Conservation (phyloP, 352 stramenopile species). For the Lagenidium sp. region DNA sequence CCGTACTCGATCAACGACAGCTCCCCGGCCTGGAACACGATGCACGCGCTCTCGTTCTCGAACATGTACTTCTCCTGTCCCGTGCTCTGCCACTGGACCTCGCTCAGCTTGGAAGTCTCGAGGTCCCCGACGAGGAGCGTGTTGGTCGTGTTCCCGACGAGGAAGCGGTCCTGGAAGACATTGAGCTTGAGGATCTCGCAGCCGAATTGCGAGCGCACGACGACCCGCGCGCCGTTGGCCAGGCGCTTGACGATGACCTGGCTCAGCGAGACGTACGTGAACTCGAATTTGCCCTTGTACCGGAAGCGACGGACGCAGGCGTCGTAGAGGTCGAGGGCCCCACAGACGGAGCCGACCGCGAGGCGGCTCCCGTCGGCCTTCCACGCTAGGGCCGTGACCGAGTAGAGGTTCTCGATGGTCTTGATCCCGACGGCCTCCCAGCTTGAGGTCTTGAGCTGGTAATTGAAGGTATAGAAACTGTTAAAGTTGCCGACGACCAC, state of each 20-base stretch:
- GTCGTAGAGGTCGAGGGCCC: slow-evolving; percentile 89
- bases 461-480: slow-evolving; percentile 87
- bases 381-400: slow-evolving; percentile 88
- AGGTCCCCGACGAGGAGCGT: slow-evolving; percentile 90
- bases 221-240: slow-evolving; percentile 72
- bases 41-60: slow-evolving; percentile 87
- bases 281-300: slow-evolving; percentile 94
- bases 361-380: slow-evolving; percentile 87
- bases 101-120: slow-evolving; percentile 86
- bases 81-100: slow-evolving; percentile 88
- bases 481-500: slow-evolving; percentile 93
- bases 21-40: slow-evolving; percentile 90
- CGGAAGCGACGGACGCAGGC: slow-evolving; percentile 86
- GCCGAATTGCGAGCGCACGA: slow-evolving; percentile 85
- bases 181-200: slow-evolving; percentile 93
- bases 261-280: slow-evolving; percentile 91
- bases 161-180: slow-evolving; percentile 90
- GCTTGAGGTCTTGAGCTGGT: slow-evolving; percentile 71
- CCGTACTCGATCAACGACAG: slow-evolving; percentile 93
- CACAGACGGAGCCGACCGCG: slow-evolving; percentile 87
- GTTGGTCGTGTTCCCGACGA: slow-evolving; percentile 89
- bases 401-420: slow-evolving; percentile 90
- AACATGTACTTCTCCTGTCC: slow-evolving; percentile 93
- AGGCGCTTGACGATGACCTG: slow-evolving; percentile 93
- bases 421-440: slow-evolving; percentile 84